phyloP scores from a whole-genome alignment of 2,329 filamentous ascomycete genomes.

The Diaporthe capsici region DNA sequence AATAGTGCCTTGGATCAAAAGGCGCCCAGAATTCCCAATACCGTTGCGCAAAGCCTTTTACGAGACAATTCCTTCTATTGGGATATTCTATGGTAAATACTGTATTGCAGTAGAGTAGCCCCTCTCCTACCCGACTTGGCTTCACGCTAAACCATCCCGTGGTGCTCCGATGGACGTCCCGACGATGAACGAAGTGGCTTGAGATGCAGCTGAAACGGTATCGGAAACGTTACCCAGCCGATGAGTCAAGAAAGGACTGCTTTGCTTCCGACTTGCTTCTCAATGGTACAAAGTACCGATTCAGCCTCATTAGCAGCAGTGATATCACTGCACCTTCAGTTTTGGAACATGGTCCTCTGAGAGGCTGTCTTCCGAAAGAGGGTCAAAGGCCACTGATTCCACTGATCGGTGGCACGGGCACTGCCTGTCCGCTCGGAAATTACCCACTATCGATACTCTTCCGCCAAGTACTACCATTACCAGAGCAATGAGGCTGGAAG shows the following conservation, averaged over 20 bases:
- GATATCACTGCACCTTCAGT: accelerated
- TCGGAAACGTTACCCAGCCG: background rate
- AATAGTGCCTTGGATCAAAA: background rate
- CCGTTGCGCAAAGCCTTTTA: background rate
- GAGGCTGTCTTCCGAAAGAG: too few relatives aligned
- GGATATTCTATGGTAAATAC: background rate
- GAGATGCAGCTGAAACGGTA: background rate
- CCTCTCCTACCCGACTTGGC: background rate
- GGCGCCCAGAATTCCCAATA: too few relatives aligned
- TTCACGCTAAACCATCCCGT: too few relatives aligned
- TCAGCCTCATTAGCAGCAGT: background rate
- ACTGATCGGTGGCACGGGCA: background rate
- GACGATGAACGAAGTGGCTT: background rate
- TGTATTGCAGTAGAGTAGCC: background rate
- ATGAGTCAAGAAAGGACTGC: background rate
- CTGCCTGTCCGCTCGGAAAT: background rate
- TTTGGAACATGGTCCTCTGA: accelerated
- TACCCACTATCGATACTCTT: too few relatives aligned
- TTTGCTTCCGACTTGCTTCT: background rate
- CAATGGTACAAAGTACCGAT: too few relatives aligned
- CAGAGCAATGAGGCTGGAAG: background rate
- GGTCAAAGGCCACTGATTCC: background rate
- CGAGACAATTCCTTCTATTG: background rate
- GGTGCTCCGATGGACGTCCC: background rate
- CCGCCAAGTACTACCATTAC: too few relatives aligned